Conservation (phyloP, 1,284 basidiomycete genomes). For the Hymenochaete sp. region DNA sequence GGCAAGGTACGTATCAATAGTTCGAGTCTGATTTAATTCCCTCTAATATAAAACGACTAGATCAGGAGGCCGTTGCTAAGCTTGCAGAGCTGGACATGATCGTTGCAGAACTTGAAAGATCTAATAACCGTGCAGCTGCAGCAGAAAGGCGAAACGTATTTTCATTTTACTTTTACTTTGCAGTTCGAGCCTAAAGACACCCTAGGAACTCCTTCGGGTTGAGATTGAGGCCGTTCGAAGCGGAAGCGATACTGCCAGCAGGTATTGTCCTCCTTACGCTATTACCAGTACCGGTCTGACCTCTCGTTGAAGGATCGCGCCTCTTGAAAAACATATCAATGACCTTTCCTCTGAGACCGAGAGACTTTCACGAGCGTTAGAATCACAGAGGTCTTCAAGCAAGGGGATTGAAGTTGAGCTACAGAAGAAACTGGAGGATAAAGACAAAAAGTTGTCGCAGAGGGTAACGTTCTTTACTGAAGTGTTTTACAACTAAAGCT, state of each 20-base stretch:
- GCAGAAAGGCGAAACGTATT: conserved; percentile 88
- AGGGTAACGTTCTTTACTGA: conserved; percentile 35
- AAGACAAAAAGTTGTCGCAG: conserved; percentile 48
- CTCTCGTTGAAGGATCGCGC: conserved; percentile 45
- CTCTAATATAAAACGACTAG: conserved; percentile 31
- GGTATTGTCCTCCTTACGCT: conserved; percentile 34
- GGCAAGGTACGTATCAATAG: conserved; percentile 55
- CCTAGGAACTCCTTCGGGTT: conserved; percentile 81
- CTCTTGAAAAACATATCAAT: conserved; percentile 61
- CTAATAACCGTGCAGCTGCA: conserved; percentile 84
- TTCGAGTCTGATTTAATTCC: neutral
- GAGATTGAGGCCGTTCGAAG: conserved; percentile 86
- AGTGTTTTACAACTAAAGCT: neutral
- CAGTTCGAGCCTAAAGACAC: neutral
- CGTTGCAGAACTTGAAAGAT: conserved; percentile 84
- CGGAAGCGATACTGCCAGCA: conserved; percentile 68
- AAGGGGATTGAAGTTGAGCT: conserved; percentile 40
- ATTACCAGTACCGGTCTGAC: conserved; percentile 5
- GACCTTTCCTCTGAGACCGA: conserved; percentile 71
- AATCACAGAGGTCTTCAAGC: conserved; percentile 55
- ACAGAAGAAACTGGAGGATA: conserved; percentile 53
- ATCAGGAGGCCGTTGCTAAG: conserved; percentile 84
- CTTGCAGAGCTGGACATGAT: conserved; percentile 89
- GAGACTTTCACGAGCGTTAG: conserved; percentile 58
- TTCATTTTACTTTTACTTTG: conserved; percentile 7